phyloP scores from a whole-genome alignment of 2,329 filamentous ascomycete genomes.

The Leptographium flavum region DNA sequence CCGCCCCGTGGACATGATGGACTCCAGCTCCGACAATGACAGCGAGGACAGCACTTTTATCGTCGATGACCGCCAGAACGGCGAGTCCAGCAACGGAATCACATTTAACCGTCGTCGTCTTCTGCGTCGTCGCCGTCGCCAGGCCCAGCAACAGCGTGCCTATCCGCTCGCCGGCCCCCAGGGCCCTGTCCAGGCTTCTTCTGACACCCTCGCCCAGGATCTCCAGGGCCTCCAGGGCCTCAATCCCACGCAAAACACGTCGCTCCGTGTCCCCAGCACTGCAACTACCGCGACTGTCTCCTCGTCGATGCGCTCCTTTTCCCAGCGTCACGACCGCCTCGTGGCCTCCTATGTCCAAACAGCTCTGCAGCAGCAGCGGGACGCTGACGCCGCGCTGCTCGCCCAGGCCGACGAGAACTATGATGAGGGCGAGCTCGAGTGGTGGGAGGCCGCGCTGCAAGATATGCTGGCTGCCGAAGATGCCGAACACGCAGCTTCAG shows the following conservation, averaged over 20 bases:
- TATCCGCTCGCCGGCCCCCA: background rate
- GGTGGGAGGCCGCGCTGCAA: constrained; percentile 6
- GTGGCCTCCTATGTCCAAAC: constrained; percentile 8
- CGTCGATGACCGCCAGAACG: background rate
- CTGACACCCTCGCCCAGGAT: background rate
- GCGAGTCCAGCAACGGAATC: background rate
- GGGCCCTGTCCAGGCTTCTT: background rate
- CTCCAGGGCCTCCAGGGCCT: too few relatives aligned
- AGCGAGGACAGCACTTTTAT: background rate
- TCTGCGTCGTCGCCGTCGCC: background rate
- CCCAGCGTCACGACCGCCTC: constrained; percentile 3
- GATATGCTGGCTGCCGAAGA: background rate
- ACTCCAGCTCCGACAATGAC: constrained; percentile 6
- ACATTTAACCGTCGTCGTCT: background rate
- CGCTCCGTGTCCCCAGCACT: background rate
- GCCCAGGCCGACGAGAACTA: constrained; percentile 8
- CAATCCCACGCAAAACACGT: background rate
- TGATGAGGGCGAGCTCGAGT: constrained; percentile 4
- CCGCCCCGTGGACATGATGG: constrained; percentile 2
- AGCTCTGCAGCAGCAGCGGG: constrained; percentile 11
- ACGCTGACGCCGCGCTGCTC: constrained; percentile 5
- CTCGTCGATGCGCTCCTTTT: constrained; percentile 2
- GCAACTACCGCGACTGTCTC: background rate
- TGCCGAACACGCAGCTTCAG: background rate
- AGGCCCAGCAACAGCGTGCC: background rate